Conservation (phyloP, 768 basidiomycete species). For the Mycena rebaudengoi region DNA sequence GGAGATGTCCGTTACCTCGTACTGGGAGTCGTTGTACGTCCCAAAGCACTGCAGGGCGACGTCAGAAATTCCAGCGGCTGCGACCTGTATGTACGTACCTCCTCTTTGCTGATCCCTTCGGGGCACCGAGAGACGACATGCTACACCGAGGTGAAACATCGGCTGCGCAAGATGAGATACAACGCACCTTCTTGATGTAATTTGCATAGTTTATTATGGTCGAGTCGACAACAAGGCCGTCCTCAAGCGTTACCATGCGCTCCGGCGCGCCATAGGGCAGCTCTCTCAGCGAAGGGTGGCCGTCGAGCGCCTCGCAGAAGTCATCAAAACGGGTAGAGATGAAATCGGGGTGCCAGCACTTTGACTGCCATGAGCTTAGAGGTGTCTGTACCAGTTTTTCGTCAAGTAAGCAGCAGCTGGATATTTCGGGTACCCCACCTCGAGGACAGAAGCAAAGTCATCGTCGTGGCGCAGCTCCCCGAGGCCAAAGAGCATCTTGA, state of each 20-base stretch:
- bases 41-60: conserved; percentile 77
- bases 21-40: conserved; percentile 75
- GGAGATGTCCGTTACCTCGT: conserved; percentile 64
- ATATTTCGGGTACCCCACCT: conserved; percentile 49
- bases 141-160: conserved; percentile 38
- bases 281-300: conserved; percentile 48
- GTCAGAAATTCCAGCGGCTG: not conserved
- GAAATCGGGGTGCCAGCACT: conserved; percentile 86
- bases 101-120: conserved; percentile 53
- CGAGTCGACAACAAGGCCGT: conserved; percentile 61
- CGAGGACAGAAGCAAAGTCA: conserved; percentile 78
- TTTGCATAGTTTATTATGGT: conserved; percentile 76
- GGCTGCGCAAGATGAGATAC: not conserved
- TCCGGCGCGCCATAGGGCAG: conserved; percentile 59
- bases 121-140: conserved; percentile 68
- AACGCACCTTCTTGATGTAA: conserved; percentile 74
- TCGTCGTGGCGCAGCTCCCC: conserved; percentile 71
- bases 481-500: conserved; percentile 85
- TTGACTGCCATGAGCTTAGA: conserved; percentile 80
- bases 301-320: conserved; percentile 69
- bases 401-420: conserved; percentile 5
- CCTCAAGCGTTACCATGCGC: conserved; percentile 56
- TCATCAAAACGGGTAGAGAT: conserved; percentile 69
- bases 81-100: conserved; percentile 44
- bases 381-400: conserved; percentile 53